phyloP scores from a whole-genome alignment of 2,329 filamentous ascomycete species.

The Emericellopsis atlantica region DNA sequence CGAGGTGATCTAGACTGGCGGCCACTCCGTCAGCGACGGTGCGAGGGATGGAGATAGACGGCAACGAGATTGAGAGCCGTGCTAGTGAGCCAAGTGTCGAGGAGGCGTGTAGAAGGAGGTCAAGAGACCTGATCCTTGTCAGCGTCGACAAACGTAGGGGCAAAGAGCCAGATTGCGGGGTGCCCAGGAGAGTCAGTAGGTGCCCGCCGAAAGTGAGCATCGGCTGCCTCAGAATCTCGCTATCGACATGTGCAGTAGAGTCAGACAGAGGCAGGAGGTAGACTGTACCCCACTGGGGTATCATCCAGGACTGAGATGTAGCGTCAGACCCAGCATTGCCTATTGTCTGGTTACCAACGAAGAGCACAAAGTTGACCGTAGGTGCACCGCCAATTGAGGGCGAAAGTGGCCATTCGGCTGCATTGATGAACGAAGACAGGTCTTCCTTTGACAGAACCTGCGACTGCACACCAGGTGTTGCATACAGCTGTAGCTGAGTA shows the following conservation, averaged over 20 bases:
- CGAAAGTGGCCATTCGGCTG: conserved; percentile 91
- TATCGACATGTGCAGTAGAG: conserved; percentile 39
- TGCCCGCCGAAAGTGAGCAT: conserved; percentile 88
- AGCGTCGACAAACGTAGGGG: conserved; percentile 77
- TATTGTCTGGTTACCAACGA: conserved; percentile 70
- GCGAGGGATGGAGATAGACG: conserved; percentile 81
- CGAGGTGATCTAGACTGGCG: conserved; percentile 65
- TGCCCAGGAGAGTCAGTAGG: conserved; percentile 74
- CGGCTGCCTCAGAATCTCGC: conserved; percentile 59
- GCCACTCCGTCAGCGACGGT: conserved; percentile 78
- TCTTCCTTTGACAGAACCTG: conserved; percentile 70
- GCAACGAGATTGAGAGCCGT: conserved; percentile 69
- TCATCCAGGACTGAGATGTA: conserved; percentile 63
- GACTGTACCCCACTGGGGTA: conserved; percentile 85
- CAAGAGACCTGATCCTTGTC: conserved; percentile 72
- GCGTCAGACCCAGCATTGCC: conserved; percentile 15
- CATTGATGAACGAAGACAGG: conserved; percentile 89
- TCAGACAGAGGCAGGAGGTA: conserved; percentile 41
- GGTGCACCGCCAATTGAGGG: conserved; percentile 88
- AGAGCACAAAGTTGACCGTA: conserved; percentile 92
- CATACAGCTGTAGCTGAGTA: conserved; percentile 91
- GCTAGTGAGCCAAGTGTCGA: conserved; percentile 90
- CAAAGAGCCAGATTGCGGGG: conserved; percentile 71
- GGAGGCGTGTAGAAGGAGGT: conserved; percentile 76
- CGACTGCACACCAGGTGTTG: conserved; percentile 50